Base-by-base conservation (phyloP, 2,329 filamentous ascomycete genomes). In the Fusarium liriodendri region DNA sequence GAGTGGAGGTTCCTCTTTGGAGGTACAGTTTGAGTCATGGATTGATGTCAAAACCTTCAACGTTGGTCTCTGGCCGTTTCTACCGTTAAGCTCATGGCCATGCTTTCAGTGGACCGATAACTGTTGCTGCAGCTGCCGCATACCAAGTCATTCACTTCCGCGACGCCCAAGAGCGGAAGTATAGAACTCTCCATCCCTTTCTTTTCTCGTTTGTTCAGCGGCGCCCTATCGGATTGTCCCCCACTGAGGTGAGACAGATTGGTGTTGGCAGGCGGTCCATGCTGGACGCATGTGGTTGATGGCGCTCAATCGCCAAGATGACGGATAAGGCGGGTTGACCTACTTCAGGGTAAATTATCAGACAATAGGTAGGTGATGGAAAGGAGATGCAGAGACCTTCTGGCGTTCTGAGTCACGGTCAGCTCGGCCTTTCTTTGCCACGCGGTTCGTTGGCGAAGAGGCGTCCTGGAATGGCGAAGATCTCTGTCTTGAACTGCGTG, bases 391-490 rank as follows among this genome's bases (percentile, higher is more conserved):
- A 60, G 61, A 42, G 52, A 67, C 33, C 29, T 55, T 55, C 27
- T n/a, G 37, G 20, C 13, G 54, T 54, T 65, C 45, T 45, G 35
- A 72, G 58, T 52, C 47, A 74, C 27, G 58, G 57, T 57, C 38
- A 64, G 38, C 63, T 74, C 71, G 71, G 71, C 68, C 58, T 61
- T 45, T 63, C 45, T 69, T 52, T 52, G 67, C 71, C 71, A 74
- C 64, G 71, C 68, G 35, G 57, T 45, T 22, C 58, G 38, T 65
- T 62, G 42, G 60, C 52, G 40, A 61, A 64, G 25, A 47, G 59
- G 55, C 71, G 52, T 60, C 42, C 13, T 69, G 71, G 71, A 71
- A 73, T 73, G 71, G 18, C 64, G 68, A 37, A 71, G 67, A 73
- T 73, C 71, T 54, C 25, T 73, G 71, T 74, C 62, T 74, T 27